These are phyloP conservation scores for Perkinsus olseni DNA, from an alignment of 169 alveolate species.

Conservation along the genomic window DNA sequence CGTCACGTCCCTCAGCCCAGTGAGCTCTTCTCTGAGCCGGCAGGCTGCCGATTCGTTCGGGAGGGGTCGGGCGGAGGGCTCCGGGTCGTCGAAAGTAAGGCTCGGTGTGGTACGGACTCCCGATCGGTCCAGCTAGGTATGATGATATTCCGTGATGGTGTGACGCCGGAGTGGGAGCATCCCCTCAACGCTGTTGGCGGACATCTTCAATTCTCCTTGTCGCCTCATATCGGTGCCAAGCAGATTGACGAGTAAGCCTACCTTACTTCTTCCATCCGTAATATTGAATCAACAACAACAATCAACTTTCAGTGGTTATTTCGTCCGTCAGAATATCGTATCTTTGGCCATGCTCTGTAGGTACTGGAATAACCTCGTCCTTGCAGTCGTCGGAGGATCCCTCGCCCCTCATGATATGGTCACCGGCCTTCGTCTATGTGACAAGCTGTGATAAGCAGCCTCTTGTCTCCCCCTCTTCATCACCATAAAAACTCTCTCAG, in stretches of 20 bases:
- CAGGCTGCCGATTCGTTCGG: constrained; percentile 24
- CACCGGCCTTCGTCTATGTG: constrained; percentile 35
- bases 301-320: too few relatives aligned
- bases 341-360: not conserved
- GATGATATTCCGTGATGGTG: constrained; percentile 39
- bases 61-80: constrained; percentile 22
- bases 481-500: not conserved
- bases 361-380: constrained; percentile 59
- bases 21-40: constrained; percentile 42
- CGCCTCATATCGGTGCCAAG: not conserved
- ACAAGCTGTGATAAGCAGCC: not conserved
- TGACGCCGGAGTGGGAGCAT: constrained; percentile 61
- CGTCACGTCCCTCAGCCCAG: constrained; percentile 61
- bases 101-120: not conserved
- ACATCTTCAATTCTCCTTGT: constrained; percentile 39
- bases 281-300: too few relatives aligned
- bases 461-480: not conserved
- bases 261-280: too few relatives aligned
- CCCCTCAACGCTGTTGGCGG: constrained; percentile 59
- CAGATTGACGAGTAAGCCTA: constrained; percentile 38
- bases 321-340: not conserved
- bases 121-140: not conserved
- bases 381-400: constrained; percentile 56
- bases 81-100: constrained; percentile 16
- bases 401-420: constrained; percentile 36